Base-by-base conservation (phyloP, 352 stramenopile genomes). In the Globisporangium cylindrosporum region DNA sequence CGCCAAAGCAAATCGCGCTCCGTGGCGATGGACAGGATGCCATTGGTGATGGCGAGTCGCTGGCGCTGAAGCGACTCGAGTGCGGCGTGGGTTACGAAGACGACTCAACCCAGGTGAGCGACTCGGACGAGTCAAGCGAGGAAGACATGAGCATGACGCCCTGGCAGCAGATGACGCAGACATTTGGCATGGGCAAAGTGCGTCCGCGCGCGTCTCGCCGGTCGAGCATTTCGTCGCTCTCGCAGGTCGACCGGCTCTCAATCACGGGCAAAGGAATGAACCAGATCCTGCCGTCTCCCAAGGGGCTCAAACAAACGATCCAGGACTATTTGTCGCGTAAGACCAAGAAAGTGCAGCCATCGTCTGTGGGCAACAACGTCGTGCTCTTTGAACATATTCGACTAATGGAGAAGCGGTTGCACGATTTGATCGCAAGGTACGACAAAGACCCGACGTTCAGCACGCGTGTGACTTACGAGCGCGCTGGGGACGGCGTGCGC, bases 161-260 rank as follows among this genome's bases (percentile, higher is more conserved):
- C 20, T 93, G 86, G 86, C 86, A 93, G 57, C 86, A 93, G 69
- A 93, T 93, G 84, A 93, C 86, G 1, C 84, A 91, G 51, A 93
- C 84, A 6, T 91, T 93, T 41, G 84, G 86, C 32, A 93, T 93
- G 76, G 74, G 73, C n/a, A 86, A 87, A 57, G 68, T 77, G 4
- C 64, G 68, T 20, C 69, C 72, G 48, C 72, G 76, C 20, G 78
- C 75, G 1, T 72, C 72, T n/a, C 72, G 81, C 10, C 73, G 85
- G 12, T 90, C 82, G 0, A 93, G 82, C 24, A 68, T 90, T 49
- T 93, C 84, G 27, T 85, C 78, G 0, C 38, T 90, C 24, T 92
- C 84, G 20, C 80, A 91, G 64, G 65, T 88, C 18, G 84, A 92
- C 27, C 79, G 84, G 2, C 56, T 84, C 12, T 89, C 84, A 4